Conservation (phyloP, 768 basidiomycete species). For the Kwoniella sp. region DNA sequence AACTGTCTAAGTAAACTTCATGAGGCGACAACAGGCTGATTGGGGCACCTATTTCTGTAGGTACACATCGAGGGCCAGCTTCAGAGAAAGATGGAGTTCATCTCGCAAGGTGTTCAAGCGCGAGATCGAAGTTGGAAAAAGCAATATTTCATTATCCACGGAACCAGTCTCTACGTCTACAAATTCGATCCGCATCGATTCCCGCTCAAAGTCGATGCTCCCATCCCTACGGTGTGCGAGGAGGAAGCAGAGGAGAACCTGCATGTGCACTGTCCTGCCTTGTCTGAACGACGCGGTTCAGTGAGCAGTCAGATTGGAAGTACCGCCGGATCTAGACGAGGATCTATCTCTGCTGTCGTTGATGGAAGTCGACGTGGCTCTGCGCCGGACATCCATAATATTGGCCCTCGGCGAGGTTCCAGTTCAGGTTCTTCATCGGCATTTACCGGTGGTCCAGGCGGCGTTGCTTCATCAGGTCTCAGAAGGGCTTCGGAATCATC, state of each 20-base stretch:
- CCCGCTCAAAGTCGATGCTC: constrained; percentile 42
- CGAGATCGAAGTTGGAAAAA: constrained; percentile 89
- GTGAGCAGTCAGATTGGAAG: neutral
- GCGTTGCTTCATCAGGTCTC: neutral
- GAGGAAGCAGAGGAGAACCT: constrained; percentile 47
- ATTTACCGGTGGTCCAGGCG: neutral
- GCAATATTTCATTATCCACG: constrained; percentile 84
- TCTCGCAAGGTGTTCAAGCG: constrained; percentile 77
- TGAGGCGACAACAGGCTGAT: neutral
- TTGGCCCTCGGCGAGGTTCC: constrained; percentile 24
- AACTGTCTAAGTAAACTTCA: neutral
- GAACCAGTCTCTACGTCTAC: constrained; percentile 77
- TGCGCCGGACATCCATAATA: constrained; percentile 11
- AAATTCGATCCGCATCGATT: constrained; percentile 57
- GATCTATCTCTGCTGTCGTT: constrained; percentile 10
- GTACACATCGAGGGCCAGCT: constrained; percentile 78
- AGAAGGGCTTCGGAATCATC: constrained; percentile 15
- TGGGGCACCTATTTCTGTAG: constrained; percentile 15
- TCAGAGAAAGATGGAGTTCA: constrained; percentile 92
- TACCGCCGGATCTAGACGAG: constrained; percentile 7
- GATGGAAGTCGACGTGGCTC: constrained; percentile 14
- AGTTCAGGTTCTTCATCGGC: neutral
- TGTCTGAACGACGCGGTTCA: constrained; percentile 24
- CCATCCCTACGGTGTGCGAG: constrained; percentile 44
- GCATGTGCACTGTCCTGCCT: constrained; percentile 54